These are phyloP conservation scores for Talaromyces sp. DNA, from an alignment of 2,329 filamentous ascomycete species.

Conservation along the genomic window DNA sequence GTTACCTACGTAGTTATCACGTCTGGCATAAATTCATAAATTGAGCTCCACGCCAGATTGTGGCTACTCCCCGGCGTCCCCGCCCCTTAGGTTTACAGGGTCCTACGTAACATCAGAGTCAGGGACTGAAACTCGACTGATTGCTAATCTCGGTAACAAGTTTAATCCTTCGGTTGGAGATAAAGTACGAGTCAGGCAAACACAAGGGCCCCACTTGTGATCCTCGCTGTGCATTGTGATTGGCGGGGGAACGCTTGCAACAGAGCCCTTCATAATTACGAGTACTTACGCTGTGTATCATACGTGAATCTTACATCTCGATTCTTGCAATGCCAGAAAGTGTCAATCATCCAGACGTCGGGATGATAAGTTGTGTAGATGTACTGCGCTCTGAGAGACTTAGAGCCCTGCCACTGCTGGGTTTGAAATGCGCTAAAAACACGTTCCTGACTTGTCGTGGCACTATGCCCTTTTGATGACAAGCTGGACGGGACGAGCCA, in stretches of 20 bases:
- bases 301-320: background rate
- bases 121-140: background rate
- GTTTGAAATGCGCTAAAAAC: conserved; percentile 4
- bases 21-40: background rate
- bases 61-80: background rate
- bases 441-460: conserved; percentile 17
- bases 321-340: background rate
- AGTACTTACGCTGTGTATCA: background rate
- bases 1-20: background rate
- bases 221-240: background rate
- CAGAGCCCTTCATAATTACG: background rate
- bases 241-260: background rate
- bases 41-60: background rate
- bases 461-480: conserved; percentile 10
- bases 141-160: background rate
- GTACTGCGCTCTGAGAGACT: too few species aligned
- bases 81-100: background rate
- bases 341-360: too few species aligned
- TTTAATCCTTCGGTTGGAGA: too few species aligned
- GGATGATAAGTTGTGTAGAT: too few species aligned
- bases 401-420: too few species aligned
- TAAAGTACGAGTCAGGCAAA: background rate
- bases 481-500: conserved; percentile 9
- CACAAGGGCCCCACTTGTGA: background rate
- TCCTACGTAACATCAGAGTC: background rate